Evolutionary conservation across 495 filamentous ascomycete species (phyloP), one percentile per base, ranked within the genome.

Genomic region (Elaphomyces granulatus): DNA sequence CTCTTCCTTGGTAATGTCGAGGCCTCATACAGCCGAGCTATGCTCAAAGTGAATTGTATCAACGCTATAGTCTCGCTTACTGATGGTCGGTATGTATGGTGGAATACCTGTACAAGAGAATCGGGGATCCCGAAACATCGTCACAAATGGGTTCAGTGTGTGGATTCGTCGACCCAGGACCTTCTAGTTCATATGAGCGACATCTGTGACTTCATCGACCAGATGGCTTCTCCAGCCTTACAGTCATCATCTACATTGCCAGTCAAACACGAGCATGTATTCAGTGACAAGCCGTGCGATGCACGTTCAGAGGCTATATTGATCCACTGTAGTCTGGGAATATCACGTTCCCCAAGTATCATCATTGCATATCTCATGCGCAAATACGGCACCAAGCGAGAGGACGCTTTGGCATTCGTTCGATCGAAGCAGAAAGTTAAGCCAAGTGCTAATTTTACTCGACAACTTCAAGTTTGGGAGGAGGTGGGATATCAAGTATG

Each of bases 151-250:
- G 37, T 63, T 44, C 40, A 52, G 31, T 57, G 52, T 51, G 48
- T 40, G 23, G 63, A 67, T 42, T 50, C 46, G 16, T 47, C 54
- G 8, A 60, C 53, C 1, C 55, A 62, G 19, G 58, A 64, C 41
- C 46, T 64, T 15, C 44, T 65, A 3, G 23, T 12, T 12, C 23
- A 56, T 42, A 47, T 67, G 44, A 42, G 34, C 9, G 43, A 49
- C 15, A 58, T 58, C 15, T 63, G 61, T 47, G 55, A 65, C 49
- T 64, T 64, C 20, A 67, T 64, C 39, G 55, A 64, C 41, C 38
- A 49, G 15, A 50, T 53, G 46, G 47, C 46, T 32, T 51, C 45
- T 3, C 45, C 51, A n/a, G 37, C 23, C 28, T 43, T 53, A 31
- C 34, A 14, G 0, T 54, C 45, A 18, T 44, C 30, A 15, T 36